Evolutionary conservation across 1,139 yeast genomes (phyloP), one percentile per base, ranked within the genome.

Genomic region (Zhuliangozyma blackwelliae): DNA sequence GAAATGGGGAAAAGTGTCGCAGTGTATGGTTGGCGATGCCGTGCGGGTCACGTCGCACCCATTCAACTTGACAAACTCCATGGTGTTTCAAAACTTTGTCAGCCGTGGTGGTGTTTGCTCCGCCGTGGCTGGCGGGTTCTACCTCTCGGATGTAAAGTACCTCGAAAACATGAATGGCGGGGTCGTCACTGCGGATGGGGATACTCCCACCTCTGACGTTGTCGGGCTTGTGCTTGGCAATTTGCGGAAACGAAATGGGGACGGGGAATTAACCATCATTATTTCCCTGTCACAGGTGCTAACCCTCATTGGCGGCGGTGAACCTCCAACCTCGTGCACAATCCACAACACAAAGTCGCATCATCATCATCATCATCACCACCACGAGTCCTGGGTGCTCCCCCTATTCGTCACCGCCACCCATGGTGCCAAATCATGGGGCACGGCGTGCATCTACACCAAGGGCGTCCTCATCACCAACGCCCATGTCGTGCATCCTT

Each of bases 161-260:
- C 52, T 82, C 39, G 88, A 81, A 34, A 82, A 82, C 43, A 77
- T 77, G 74, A 65, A 69, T n/a, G 89, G 89, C 1, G 84, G 80
- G 0, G 42, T 71, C 3, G 83, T 65, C 1, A 27, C 13, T 6
- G n/a, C n/a, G n/a, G n/a, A n/a, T n/a, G n/a, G n/a, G n/a, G n/a
- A n/a, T n/a, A n/a, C n/a, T n/a, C n/a, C n/a, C n/a, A n/a, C n/a
- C n/a, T n/a, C n/a, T n/a, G n/a, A n/a, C n/a, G n/a, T n/a, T n/a
- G n/a, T 9, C 11, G n/a, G 89, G 0, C 49, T 82, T 27, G 70
- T 82, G 0, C 55, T 70, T 39, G 85, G 87, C 0, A 59, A 61
- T 34, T 43, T 81, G 19, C 50, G 62, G 12, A 79, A 79, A 50
- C 34, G 42, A 10, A 72, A 75, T 43, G 85, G 85, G 6, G 84